phyloP scores from a whole-genome alignment of 176 grass and related monocot genomes.

The Echinochloa phyllopogon region DNA sequence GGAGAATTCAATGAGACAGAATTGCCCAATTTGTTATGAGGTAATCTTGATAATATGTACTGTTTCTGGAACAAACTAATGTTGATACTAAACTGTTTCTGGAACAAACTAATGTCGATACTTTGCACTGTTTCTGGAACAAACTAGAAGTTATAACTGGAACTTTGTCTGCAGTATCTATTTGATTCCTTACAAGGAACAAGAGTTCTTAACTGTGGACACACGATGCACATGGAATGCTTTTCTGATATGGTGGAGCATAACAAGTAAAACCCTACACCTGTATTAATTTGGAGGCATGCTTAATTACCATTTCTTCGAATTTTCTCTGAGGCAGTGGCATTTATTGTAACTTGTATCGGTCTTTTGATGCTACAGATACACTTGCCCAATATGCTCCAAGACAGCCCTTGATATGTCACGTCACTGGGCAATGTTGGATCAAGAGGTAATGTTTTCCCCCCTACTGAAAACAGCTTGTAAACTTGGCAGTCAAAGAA shows the following conservation, averaged over 20 bases:
- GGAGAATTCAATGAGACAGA: conserved; percentile 95
- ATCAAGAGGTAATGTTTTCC: conserved; percentile 81
- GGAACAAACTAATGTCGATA: neutral
- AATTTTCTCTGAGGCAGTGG: neutral
- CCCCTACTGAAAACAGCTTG: conserved; percentile 2
- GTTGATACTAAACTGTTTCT: conserved; percentile 29
- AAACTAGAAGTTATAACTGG: conserved; percentile 25
- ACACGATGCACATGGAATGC: conserved; percentile 93
- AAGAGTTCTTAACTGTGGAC: conserved; percentile 84
- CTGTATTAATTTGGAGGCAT: conserved; percentile 23
- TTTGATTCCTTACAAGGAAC: conserved; percentile 95
- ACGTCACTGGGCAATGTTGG: conserved; percentile 61
- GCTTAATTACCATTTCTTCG: conserved; percentile 10
- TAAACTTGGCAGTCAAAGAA: neutral
- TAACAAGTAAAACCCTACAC: conserved; percentile 60
- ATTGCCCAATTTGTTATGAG: conserved; percentile 98
- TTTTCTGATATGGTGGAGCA: conserved; percentile 77
- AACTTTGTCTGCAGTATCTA: conserved; percentile 77
- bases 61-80: conserved; percentile 31
- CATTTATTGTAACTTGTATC: conserved; percentile 34
- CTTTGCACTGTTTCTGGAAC: conserved; percentile 31
- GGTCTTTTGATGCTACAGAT: conserved; percentile 68
- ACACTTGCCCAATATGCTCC: conserved; percentile 89
- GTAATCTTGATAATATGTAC: conserved; percentile 42
- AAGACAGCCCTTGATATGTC: conserved; percentile 74